These are phyloP conservation scores for Fomitopsis palustris DNA, from an alignment of 1,284 basidiomycete species.

Conservation along the genomic window DNA sequence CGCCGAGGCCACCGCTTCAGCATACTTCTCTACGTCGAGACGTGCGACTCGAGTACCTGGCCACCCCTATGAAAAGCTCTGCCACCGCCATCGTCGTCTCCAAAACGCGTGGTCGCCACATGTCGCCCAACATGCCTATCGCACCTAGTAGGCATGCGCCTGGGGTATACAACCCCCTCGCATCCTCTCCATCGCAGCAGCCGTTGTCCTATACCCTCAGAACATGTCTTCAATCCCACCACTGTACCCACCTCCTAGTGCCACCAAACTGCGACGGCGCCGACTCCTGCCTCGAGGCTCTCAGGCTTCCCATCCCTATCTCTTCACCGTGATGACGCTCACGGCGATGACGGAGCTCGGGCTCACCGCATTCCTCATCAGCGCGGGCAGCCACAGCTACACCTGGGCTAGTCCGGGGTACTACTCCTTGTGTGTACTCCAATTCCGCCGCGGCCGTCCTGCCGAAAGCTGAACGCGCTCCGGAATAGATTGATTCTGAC, in stretches of 20 bases:
- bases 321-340: constrained; percentile 66
- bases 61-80: background rate
- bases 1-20: background rate
- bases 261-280: constrained; percentile 18
- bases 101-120: constrained; percentile 15
- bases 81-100: background rate
- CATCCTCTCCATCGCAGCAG: constrained; percentile 5
- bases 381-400: constrained; percentile 53
- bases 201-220: constrained; percentile 3
- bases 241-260: constrained; percentile 10
- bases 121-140: constrained; percentile 10
- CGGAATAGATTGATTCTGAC: constrained; percentile 47
- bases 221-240: constrained; percentile 5
- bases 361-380: constrained; percentile 67
- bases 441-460: background rate
- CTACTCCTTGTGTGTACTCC: constrained; percentile 55
- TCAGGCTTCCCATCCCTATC: constrained; percentile 53
- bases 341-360: constrained; percentile 68
- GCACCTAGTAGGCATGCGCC: constrained; percentile 11
- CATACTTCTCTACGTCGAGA: too few relatives aligned
- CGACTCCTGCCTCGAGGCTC: constrained; percentile 37
- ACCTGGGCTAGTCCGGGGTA: constrained; percentile 61
- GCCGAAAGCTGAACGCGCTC: background rate
- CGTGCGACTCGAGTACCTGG: too few relatives aligned
- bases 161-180: background rate